Conservation (phyloP, 331 rosid genomes). For the Pyracantha coccinea region DNA sequence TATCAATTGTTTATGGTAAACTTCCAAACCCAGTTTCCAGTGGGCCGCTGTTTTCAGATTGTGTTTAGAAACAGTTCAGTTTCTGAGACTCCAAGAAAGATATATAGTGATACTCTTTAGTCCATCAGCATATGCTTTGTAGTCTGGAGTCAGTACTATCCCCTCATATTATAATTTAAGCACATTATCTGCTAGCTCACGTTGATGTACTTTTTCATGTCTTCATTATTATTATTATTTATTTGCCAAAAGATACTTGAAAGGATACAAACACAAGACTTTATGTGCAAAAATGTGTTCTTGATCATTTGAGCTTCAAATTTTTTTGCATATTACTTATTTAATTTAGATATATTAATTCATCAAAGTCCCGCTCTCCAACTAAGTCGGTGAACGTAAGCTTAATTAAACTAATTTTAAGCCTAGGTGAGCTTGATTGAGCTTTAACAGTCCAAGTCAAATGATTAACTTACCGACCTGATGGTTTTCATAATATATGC, state of each 20-base stretch:
- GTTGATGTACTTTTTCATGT: neutral
- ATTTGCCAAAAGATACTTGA: too few relatives aligned
- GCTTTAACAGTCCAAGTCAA: constrained; percentile 8
- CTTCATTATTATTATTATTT: neutral
- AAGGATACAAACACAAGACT: too few relatives aligned
- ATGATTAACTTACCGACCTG: constrained; percentile 2
- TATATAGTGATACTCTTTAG: constrained; percentile 19
- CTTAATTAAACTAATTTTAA: neutral
- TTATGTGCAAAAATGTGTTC: too few relatives aligned
- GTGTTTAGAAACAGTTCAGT: neutral
- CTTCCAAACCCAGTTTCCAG: constrained; percentile 19
- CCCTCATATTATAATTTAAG: neutral
- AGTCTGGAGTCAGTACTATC: constrained; percentile 9
- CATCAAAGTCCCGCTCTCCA: neutral
- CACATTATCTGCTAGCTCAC: neutral
- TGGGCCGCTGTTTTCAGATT: constrained; percentile 10
- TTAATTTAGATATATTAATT: neutral
- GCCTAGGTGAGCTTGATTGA: neutral
- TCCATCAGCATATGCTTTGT: constrained; percentile 43
- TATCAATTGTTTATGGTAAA: neutral
- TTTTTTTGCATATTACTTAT: neutral
- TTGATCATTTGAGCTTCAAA: too few relatives aligned
- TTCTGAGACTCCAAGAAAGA: constrained; percentile 32
- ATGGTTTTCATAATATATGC: neutral
- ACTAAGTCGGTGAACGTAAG: neutral